A percentile compares a stretch with the other conserved stretches of the same genome.
Evolutionary conservation across 257 asterid genomes (phyloP).

Genomic region (Ballota nigra): DNA sequence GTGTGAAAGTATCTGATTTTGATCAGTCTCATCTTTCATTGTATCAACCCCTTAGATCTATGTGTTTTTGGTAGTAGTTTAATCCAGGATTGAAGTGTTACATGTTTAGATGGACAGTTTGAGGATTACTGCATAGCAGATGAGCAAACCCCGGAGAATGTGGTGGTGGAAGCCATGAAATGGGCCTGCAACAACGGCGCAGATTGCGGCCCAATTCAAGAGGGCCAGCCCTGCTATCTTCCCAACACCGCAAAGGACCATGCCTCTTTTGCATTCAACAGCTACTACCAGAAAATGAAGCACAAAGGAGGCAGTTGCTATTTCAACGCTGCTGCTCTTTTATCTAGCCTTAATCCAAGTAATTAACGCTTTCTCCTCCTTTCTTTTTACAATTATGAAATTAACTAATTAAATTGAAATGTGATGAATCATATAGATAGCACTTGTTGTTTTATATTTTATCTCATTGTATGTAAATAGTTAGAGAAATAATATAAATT

Average conservation of each 20-base stretch:
- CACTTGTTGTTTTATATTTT: too few relatives aligned
- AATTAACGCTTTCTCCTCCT: background rate
- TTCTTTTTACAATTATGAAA: too few relatives aligned
- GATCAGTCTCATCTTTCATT: too few relatives aligned
- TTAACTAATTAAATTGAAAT: too few relatives aligned
- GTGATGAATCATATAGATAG: too few relatives aligned
- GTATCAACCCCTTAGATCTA: too few relatives aligned
- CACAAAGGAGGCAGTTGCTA: slow-evolving; percentile 70
- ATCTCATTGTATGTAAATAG: too few relatives aligned
- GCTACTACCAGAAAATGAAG: slow-evolving; percentile 74
- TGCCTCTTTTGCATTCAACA: slow-evolving; percentile 85
- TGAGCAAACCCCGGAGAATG: slow-evolving; percentile 65
- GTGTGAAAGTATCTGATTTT: too few relatives aligned
- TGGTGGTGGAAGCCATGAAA: slow-evolving; percentile 46
- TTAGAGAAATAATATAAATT: too few relatives aligned
- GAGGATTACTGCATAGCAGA: slow-evolving; percentile 86
- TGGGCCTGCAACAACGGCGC: slow-evolving; percentile 92
- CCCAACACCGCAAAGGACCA: slow-evolving; percentile 62
- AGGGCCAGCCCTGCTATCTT: slow-evolving; percentile 39
- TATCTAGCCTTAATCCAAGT: slow-evolving; percentile 73
- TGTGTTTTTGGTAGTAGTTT: too few relatives aligned
- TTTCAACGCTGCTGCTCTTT: slow-evolving; percentile 70
- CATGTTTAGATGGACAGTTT: slow-evolving; percentile 49
- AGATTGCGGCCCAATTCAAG: slow-evolving; percentile 52
- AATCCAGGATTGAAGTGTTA: background rate